Percentiles rank a stretch among this genome's conserved stretches.
These are phyloP conservation scores for Polysphondylium violaceum DNA, from an alignment of 78 protist genomes.

Conservation along the genomic window DNA sequence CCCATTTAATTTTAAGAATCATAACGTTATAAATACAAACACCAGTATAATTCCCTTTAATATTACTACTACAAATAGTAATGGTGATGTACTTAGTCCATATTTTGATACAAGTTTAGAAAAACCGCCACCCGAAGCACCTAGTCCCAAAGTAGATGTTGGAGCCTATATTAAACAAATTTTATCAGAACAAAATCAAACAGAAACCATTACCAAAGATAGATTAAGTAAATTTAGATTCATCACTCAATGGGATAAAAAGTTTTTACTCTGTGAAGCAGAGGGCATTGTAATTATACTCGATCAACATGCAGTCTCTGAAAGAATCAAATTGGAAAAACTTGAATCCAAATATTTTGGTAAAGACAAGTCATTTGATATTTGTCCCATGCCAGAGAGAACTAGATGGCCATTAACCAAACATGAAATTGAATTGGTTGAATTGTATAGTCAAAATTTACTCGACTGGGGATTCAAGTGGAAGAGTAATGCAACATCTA, in stretches of 20 bases:
- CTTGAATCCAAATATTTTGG: slow-evolving; percentile 11
- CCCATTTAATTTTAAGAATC: no score
- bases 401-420: slow-evolving; percentile 51
- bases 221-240: slow-evolving; percentile 19
- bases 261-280: slow-evolving; percentile 48
- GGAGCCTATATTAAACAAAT: slow-evolving; percentile 1
- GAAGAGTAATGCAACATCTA: neutral
- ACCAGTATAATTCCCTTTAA: neutral
- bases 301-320: slow-evolving; percentile 76
- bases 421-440: slow-evolving; percentile 31
- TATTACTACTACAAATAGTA: neutral
- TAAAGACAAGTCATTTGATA: slow-evolving; percentile 10
- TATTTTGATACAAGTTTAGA: slow-evolving; percentile 18
- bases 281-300: slow-evolving; percentile 30
- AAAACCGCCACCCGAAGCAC: neutral
- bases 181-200: slow-evolving; percentile 1
- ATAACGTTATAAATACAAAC: no score
- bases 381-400: slow-evolving; percentile 39
- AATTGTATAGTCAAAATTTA: neutral
- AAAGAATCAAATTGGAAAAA: slow-evolving; percentile 50
- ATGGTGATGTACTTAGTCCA: slow-evolving; percentile 13
- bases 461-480: slow-evolving; percentile 31
- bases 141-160: neutral
- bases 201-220: slow-evolving; percentile 9
- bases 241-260: slow-evolving; percentile 49